Evolutionary conservation across 2,329 filamentous ascomycete genomes (phyloP).

Genomic region (Colletotrichum tropicicola): DNA sequence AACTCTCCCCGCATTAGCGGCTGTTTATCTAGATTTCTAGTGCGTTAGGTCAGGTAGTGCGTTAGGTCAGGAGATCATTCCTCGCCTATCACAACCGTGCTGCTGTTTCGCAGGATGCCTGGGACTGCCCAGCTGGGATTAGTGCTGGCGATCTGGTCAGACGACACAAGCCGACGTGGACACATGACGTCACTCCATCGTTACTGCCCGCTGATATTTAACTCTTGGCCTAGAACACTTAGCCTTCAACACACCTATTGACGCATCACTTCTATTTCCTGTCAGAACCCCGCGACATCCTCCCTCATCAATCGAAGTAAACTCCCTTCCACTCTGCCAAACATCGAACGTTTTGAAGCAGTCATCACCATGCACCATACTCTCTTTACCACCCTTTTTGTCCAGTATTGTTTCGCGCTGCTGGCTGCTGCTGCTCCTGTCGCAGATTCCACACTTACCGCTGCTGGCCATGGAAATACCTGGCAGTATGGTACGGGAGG

Average conservation of each 20-base stretch:
- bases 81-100: background rate
- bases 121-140: background rate
- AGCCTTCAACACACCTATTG: background rate
- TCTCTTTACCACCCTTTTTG: constrained; percentile 49
- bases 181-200: background rate
- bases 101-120: background rate
- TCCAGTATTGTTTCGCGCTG: constrained; percentile 62
- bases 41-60: background rate
- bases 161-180: background rate
- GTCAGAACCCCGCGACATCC: background rate
- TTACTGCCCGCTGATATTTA: background rate
- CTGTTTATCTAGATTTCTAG: too few relatives aligned
- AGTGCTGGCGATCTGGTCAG: background rate
- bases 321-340: background rate
- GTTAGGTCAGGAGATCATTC: background rate
- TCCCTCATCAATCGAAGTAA: background rate
- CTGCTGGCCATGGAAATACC: constrained; percentile 47
- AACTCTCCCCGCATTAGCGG: too few relatives aligned
- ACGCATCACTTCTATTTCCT: background rate
- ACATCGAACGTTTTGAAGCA: too few relatives aligned
- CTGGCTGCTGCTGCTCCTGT: constrained; percentile 59
- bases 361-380: background rate
- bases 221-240: background rate
- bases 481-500: constrained; percentile 71
- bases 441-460: constrained; percentile 54